Percentiles rank a stretch among this genome's conserved stretches.
These are phyloP conservation scores for Cyclaneusma minus DNA, from an alignment of 2,329 filamentous ascomycete species.

Conservation along the genomic window DNA sequence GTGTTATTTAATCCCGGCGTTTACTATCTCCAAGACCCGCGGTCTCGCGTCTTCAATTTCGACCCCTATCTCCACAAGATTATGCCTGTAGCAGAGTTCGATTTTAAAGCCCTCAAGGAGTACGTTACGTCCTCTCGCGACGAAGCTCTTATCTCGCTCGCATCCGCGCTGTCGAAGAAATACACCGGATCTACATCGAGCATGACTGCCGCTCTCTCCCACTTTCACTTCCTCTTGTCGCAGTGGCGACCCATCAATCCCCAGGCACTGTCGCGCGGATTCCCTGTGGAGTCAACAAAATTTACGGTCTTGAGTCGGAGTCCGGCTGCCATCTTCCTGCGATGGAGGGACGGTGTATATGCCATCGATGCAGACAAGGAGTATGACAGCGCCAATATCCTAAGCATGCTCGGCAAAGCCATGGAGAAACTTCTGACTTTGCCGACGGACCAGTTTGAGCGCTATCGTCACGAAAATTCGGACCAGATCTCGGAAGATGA, in stretches of 20 bases:
- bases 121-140: conserved; percentile 92
- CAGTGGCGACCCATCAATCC: conserved; percentile 62
- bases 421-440: conserved; percentile 92
- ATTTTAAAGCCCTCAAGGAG: conserved; percentile 70
- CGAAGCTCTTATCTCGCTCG: conserved; percentile 50
- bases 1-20: conserved; percentile 94
- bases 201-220: conserved; percentile 75
- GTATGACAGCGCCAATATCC: conserved; percentile 67
- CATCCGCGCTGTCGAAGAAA: conserved; percentile 50
- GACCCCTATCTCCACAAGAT: conserved; percentile 87
- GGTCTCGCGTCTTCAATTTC: conserved; percentile 86
- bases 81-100: conserved; percentile 86
- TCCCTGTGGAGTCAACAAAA: conserved; percentile 40
- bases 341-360: conserved; percentile 72
- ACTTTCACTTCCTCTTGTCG: conserved; percentile 88
- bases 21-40: conserved; percentile 77
- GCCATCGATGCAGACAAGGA: conserved; percentile 95
- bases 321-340: conserved; percentile 68
- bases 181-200: conserved; percentile 95
- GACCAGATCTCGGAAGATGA: conserved; percentile 58
- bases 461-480: conserved; percentile 56
- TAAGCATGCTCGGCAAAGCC: conserved; percentile 86
- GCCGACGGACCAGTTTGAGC: conserved; percentile 69
- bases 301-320: conserved; percentile 61
- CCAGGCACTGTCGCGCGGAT: conserved; percentile 48